A percentile compares a stretch with the other conserved stretches of the same genome.
phyloP scores from a whole-genome alignment of 2,329 filamentous ascomycete species.

The Exophiala viscosa region DNA sequence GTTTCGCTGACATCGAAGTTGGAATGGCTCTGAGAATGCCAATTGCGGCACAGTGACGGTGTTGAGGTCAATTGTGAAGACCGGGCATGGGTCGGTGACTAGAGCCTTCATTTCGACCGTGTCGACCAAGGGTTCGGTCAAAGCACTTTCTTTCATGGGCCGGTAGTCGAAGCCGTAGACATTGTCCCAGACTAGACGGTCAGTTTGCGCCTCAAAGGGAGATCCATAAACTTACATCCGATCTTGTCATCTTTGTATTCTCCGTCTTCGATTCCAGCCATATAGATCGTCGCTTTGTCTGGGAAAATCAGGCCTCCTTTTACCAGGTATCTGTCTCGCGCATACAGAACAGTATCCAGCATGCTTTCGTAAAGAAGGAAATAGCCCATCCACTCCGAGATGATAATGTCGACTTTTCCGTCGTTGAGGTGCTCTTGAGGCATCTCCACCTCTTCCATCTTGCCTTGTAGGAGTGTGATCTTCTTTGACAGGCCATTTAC shows the following conservation, averaged over 20 bases:
- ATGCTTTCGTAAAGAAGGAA: conserved; percentile 98
- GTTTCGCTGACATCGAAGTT: conserved; percentile 71
- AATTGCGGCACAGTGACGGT: conserved; percentile 80
- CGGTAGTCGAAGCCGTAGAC: conserved; percentile 98
- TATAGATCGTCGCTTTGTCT: conserved; percentile 96
- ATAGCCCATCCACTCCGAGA: conserved; percentile 99
- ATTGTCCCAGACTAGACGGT: conserved; percentile 84
- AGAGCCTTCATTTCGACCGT: conserved; percentile 97
- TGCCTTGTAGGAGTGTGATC: conserved; percentile 96
- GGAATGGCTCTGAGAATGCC: conserved; percentile 75
- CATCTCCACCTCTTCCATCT: conserved; percentile 97
- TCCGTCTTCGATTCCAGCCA: conserved; percentile 95
- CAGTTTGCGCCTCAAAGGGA: conserved; percentile 1
- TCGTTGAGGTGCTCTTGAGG: conserved; percentile 62
- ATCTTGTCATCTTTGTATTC: conserved; percentile 99
- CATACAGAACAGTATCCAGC: conserved; percentile 96
- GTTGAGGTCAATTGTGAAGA: conserved; percentile 90
- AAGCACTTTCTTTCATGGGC: conserved; percentile 86
- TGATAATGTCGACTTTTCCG: conserved; percentile 92
- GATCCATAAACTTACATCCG: conserved; percentile 66
- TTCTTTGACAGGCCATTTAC: conserved; percentile 89
- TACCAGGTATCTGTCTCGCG: conserved; percentile 83
- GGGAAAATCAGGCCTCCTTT: conserved; percentile 94
- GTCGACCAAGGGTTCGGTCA: conserved; percentile 94
- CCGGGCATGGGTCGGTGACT: conserved; percentile 80